These are phyloP conservation scores for Gaultheria prostrata DNA, from an alignment of 148 eudicot species.

Conservation along the genomic window DNA sequence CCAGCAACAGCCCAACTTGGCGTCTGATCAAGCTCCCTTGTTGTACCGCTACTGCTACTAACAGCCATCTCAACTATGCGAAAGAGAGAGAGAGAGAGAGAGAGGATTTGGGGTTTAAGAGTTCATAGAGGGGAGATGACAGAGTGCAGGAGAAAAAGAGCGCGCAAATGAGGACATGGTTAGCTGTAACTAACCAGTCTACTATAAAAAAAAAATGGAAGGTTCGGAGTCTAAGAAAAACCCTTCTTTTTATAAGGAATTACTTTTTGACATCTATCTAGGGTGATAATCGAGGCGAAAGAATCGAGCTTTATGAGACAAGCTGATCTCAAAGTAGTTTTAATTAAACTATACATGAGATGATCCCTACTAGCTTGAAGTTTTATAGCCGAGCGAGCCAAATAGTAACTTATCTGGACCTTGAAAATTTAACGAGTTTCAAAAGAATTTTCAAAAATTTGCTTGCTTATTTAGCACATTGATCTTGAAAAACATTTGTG, in stretches of 20 bases:
- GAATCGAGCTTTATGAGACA: too few species aligned
- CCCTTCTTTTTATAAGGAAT: neutral
- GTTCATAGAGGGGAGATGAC: neutral
- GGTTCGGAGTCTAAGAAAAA: too few species aligned
- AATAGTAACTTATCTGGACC: neutral
- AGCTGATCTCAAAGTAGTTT: neutral
- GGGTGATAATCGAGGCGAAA: neutral
- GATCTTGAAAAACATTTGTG: neutral
- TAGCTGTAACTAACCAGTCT: neutral
- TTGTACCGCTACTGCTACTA: slow-evolving; percentile 18
- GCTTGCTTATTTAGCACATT: neutral
- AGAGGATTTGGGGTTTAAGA: neutral
- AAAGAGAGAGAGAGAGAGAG: neutral
- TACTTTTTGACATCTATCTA: neutral
- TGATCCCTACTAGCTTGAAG: neutral
- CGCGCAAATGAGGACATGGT: neutral
- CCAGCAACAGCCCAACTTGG: slow-evolving; percentile 92
- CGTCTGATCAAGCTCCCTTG: slow-evolving; percentile 58
- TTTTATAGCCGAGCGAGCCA: neutral
- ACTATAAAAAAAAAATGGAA: too few species aligned
- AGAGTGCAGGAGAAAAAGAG: neutral
- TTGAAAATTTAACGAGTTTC: neutral
- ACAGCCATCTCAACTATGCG: slow-evolving; percentile 20
- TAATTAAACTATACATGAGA: neutral
- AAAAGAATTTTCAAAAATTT: neutral